These are phyloP conservation scores for Solanum chmielewskii DNA, from an alignment of 257 asterid genomes.

Conservation along the genomic window DNA sequence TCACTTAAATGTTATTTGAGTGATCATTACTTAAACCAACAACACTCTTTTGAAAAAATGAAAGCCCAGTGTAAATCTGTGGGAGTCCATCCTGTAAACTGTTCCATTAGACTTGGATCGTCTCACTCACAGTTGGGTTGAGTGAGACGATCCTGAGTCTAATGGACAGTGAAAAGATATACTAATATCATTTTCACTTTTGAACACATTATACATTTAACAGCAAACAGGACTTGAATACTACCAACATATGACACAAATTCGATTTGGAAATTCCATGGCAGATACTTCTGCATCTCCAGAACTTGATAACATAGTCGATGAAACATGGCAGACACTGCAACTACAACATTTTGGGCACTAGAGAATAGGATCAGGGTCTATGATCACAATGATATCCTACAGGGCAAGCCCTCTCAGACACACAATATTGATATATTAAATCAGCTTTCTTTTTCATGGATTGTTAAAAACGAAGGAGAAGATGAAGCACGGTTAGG, in stretches of 20 bases:
- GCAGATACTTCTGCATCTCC: background rate
- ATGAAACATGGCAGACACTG: background rate
- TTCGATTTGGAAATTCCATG: background rate
- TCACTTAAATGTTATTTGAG: background rate
- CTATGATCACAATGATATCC: background rate
- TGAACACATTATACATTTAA: background rate
- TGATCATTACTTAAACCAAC: background rate
- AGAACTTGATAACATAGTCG: background rate
- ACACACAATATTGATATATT: background rate
- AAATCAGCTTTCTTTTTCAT: background rate
- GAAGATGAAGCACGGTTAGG: background rate
- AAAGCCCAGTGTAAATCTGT: background rate
- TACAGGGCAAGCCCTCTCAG: background rate
- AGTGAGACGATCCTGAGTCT: background rate
- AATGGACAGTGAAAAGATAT: background rate
- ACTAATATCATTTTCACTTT: background rate
- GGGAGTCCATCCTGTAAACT: background rate
- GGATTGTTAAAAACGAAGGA: background rate
- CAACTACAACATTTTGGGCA: background rate
- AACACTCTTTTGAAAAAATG: background rate
- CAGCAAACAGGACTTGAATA: background rate
- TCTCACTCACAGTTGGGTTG: background rate
- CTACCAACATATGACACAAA: background rate
- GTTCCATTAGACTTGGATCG: background rate
- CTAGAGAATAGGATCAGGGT: background rate